Evolutionary conservation across 768 basidiomycete genomes (phyloP), one percentile per base, ranked within the genome.

Genomic region (Kwoniella bestiolae): DNA sequence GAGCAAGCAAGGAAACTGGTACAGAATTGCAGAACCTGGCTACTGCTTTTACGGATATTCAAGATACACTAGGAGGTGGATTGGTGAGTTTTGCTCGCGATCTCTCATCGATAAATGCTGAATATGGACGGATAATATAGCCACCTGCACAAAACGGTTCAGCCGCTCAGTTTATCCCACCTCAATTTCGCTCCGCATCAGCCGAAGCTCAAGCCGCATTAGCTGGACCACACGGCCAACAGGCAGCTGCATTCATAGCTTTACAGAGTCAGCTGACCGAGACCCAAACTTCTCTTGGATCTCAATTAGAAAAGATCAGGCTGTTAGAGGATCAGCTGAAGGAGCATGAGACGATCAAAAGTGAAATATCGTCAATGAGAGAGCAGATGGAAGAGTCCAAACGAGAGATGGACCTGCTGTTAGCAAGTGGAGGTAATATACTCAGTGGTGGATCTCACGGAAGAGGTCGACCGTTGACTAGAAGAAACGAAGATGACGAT

Each of bases 1-100:
- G 91, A 82, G 96, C 95, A 83, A 93, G 91, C 74, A 87, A 92
- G 18, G 95, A 98, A 77, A 96, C 94, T 0, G 91, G 92, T 14
- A 85, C 88, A 0, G 94, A 98, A 76, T 84, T 99, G 3, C 87
- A 88, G 67, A 86, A 86, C 0, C 82, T 97, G 32, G 89, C 86
- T 16, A 86, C 86, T 12, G 85, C 90, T 3, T 91, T 99, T 87
- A 86, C 84, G 45, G 93, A 96, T n/a, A 91, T 97, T 47, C 89
- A 92, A 65, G 92, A 96, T 71, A 93, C 91, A 0, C 83, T 99
- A 5, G 90, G 90, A 34, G 95, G 95, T 2, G 85, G 87, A 35
- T 72, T 90, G 75, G 92, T 94, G 63, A 67, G 89, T 85, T 47
- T 58, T 29, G 21, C 47, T 14, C 12, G 34, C n/a, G 23, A 18